phyloP scores from a whole-genome alignment of 306 rosid genomes.

The Medicago lupulina region DNA sequence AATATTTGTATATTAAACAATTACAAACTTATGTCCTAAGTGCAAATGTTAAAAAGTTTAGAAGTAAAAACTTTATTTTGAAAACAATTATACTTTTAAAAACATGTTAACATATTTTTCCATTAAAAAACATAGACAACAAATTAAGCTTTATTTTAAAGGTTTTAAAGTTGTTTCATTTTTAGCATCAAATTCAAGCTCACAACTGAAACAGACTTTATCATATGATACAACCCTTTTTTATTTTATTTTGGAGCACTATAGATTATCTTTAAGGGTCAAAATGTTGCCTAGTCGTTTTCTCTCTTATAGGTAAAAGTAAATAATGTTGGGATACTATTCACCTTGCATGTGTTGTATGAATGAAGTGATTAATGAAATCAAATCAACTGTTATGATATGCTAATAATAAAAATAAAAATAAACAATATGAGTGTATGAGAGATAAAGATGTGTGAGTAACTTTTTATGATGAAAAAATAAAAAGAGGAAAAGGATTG shows the following conservation, averaged over 20 bases:
- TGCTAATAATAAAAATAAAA: not conserved
- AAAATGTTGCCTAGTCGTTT: conserved; percentile 2
- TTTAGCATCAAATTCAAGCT: not conserved
- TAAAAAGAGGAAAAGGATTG: not conserved
- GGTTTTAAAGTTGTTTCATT: too few species aligned
- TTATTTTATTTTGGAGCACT: not conserved
- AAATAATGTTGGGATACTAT: not conserved
- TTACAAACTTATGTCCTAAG: too few species aligned
- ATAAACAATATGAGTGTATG: not conserved
- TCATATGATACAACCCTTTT: not conserved
- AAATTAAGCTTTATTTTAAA: too few species aligned
- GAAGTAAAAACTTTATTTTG: too few species aligned
- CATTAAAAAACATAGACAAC: too few species aligned
- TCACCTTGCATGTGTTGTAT: conserved; percentile 33
- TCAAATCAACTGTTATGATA: conserved; percentile 8
- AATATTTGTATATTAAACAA: too few species aligned
- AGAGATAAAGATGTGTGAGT: conserved; percentile 16
- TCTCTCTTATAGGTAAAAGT: not conserved
- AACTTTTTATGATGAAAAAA: not conserved
- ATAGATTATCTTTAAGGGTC: conserved; percentile 21
- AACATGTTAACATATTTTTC: too few species aligned
- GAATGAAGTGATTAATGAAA: conserved; percentile 14
- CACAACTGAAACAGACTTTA: too few species aligned
- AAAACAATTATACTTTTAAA: too few species aligned
- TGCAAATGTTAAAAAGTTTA: too few species aligned